These are phyloP conservation scores for Pythium dissimile DNA, from an alignment of 352 stramenopile genomes.

Conservation along the genomic window DNA sequence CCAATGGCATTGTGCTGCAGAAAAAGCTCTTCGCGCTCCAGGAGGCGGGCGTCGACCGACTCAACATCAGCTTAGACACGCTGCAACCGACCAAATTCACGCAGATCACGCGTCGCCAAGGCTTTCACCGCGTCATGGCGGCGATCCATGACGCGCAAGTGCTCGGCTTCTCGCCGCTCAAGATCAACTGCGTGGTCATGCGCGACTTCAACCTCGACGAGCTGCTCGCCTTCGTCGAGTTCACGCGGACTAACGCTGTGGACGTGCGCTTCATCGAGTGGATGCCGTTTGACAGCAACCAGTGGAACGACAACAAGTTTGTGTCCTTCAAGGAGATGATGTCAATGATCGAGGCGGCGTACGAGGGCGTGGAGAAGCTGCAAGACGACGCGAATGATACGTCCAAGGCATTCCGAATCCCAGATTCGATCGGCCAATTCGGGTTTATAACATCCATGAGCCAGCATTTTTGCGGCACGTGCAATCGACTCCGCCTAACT, in stretches of 20 bases:
- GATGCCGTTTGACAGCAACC: conserved; percentile 99
- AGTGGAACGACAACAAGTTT: conserved; percentile 92
- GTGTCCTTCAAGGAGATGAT: conserved; percentile 94
- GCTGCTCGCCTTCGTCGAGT: conserved; percentile 92
- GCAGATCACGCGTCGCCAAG: conserved; percentile 91
- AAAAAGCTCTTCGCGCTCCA: conserved; percentile 80
- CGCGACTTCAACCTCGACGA: conserved; percentile 95
- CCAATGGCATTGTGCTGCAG: conserved; percentile 94
- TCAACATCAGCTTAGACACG: conserved; percentile 97
- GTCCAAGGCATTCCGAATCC: conserved; percentile 91
- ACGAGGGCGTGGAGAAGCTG: conserved; percentile 49
- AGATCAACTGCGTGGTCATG: conserved; percentile 98
- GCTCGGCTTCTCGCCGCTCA: conserved; percentile 70
- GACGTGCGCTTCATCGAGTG: conserved; percentile 99
- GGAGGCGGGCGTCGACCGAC: conserved; percentile 76
- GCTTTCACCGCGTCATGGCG: conserved; percentile 81
- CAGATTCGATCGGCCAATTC: conserved; percentile 66
- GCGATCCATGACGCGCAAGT: conserved; percentile 71
- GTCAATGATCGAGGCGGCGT: conserved; percentile 34
- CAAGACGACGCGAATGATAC: conserved; percentile 91
- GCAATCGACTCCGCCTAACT: conserved; percentile 96
- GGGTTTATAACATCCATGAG: conserved; percentile 99
- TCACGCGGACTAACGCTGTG: conserved; percentile 82
- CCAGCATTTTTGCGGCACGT: conserved; percentile 96
- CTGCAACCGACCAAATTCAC: conserved; percentile 90